Evolutionary conservation across 371 early-diverging fungal genomes (phyloP).

Genomic region (Blastocladiella emersonii): DNA sequence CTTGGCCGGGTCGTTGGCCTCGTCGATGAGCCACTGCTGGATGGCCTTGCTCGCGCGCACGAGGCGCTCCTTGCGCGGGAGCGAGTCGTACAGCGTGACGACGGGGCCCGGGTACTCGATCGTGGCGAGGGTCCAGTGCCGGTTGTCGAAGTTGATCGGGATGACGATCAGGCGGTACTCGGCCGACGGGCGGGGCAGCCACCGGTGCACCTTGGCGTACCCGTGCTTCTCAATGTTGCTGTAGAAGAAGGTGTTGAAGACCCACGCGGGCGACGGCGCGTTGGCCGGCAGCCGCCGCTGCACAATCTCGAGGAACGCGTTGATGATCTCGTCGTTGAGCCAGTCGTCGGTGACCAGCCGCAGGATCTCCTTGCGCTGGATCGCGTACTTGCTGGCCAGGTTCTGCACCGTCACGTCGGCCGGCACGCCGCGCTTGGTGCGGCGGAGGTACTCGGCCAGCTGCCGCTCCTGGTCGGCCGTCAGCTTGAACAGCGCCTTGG

Average conservation of each 20-base stretch:
- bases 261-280: background rate
- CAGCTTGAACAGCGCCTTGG: too few species aligned
- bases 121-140: background rate
- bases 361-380: too few species aligned
- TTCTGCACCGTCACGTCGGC: too few species aligned
- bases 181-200: background rate
- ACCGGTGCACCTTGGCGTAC: background rate
- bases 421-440: too few species aligned
- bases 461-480: too few species aligned
- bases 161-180: background rate
- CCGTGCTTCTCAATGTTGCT: background rate
- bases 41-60: background rate
- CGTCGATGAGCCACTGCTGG: background rate
- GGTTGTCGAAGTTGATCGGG: background rate
- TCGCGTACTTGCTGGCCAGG: too few species aligned
- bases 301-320: background rate
- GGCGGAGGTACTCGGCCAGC: too few species aligned
- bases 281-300: background rate
- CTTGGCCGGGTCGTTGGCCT: background rate
- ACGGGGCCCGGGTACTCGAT: background rate
- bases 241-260: constrained; percentile 1
- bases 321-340: constrained; percentile 5
- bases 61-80: background rate
- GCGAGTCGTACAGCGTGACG: background rate
- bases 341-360: background rate